Conservation (phyloP, 768 basidiomycete genomes). For the Suillus subalutaceus region DNA sequence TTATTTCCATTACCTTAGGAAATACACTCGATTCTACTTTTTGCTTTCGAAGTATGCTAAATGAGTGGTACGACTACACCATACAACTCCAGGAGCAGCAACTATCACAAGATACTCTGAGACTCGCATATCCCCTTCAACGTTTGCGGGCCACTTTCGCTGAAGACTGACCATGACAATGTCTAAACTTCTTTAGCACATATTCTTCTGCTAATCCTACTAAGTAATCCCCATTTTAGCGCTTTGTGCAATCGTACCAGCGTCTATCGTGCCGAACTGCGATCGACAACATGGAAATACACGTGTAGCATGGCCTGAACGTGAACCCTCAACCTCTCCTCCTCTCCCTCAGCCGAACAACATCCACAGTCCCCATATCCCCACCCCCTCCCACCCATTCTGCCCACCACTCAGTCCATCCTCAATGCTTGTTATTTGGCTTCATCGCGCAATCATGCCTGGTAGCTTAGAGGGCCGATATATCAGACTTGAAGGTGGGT, state of each 20-base stretch:
- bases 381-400: too few relatives aligned
- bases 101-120: not conserved
- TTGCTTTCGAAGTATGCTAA: not conserved
- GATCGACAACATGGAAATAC: not conserved
- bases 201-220: too few relatives aligned
- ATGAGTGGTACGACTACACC: not conserved
- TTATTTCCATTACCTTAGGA: too few relatives aligned
- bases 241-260: not conserved
- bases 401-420: too few relatives aligned
- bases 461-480: not conserved
- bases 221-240: not conserved
- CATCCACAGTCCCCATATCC: too few relatives aligned
- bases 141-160: not conserved
- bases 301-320: too few relatives aligned
- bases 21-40: not conserved
- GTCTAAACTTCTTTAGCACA: too few relatives aligned
- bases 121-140: not conserved
- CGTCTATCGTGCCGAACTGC: not conserved
- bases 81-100: too few relatives aligned
- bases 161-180: too few relatives aligned
- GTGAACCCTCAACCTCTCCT: too few relatives aligned
- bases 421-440: not conserved
- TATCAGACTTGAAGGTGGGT: not conserved
- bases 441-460: not conserved
- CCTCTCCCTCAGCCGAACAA: too few relatives aligned